phyloP scores from a whole-genome alignment of 2,329 filamentous ascomycete species.

The Plectosphaerella plurivora region DNA sequence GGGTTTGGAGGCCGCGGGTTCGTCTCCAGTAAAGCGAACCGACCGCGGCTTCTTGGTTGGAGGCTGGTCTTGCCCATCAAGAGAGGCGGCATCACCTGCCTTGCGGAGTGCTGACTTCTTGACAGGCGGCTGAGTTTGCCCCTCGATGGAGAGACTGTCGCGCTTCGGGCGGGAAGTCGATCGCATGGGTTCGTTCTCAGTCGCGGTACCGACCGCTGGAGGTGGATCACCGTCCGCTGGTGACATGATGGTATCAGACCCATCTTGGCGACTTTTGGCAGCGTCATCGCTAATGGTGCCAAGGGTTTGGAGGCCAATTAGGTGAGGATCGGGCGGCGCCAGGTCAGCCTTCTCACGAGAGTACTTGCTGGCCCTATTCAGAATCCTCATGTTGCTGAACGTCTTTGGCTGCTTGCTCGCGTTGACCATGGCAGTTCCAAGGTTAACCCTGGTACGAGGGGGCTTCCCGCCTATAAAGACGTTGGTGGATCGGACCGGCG shows the following conservation, averaged over 20 bases:
- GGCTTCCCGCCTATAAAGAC: slow-evolving; percentile 40
- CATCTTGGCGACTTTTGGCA: background rate
- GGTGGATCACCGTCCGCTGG: too few relatives aligned
- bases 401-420: slow-evolving; percentile 32
- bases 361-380: slow-evolving; percentile 35
- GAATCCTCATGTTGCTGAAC: slow-evolving; percentile 30
- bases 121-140: background rate
- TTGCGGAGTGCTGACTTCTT: background rate
- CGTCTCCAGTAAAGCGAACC: slow-evolving; percentile 16
- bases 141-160: background rate
- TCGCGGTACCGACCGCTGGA: too few relatives aligned
- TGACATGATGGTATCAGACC: background rate
- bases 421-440: slow-evolving; percentile 36
- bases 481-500: slow-evolving; percentile 23
- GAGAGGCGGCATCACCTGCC: background rate
- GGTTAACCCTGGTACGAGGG: slow-evolving; percentile 26
- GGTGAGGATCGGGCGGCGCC: slow-evolving; percentile 26
- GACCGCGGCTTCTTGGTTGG: slow-evolving; percentile 18
- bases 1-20: background rate
- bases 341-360: slow-evolving; percentile 39
- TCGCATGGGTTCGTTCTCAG: too few relatives aligned
- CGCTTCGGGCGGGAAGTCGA: too few relatives aligned
- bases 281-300: slow-evolving; percentile 22
- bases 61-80: background rate
- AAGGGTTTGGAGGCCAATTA: slow-evolving; percentile 13